Base-by-base conservation (phyloP, 768 basidiomycete species). In the Kwoniella dejecticola region DNA sequence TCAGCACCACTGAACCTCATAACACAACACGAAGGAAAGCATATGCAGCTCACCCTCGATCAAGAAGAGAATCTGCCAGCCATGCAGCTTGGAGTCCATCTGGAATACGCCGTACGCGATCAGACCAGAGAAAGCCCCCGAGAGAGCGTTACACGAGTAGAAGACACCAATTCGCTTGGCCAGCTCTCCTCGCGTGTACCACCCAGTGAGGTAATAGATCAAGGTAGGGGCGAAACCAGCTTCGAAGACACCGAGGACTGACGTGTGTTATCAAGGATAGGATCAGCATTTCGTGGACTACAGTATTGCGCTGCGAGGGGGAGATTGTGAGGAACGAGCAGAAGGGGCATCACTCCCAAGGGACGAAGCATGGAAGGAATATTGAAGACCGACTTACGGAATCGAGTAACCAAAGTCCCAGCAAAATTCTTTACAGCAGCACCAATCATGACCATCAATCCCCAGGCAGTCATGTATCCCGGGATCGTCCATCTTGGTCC, bases 51-150 rank as follows among this genome's bases (percentile, higher is more conserved):
- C n/a, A n/a, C n/a, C n/a, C n/a, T 64, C 58, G 49, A 84, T 83
- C 81, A 83, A 82, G 68, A 84, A 84, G 24, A 84, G 66, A 63
- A 81, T 83, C 68, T 84, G 83, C 84, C 84, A 85, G 3, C 80
- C 78, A 63, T 83, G 78, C 62, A 83, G 79, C 24, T 62, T 53
- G 4, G 59, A 60, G 38, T 62, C 23, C 29, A 84, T 81, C 21
- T 84, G 83, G 67, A 85, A 84, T 7, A 83, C 82, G 27, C 57
- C 57, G 36, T 58, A 58, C 0, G 57, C 55, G 57, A 59, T 49
- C 63, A 83, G 80, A 4, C 79, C 68, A 0, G 59, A 67, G 62
- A 69, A 71, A 15, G 69, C 67, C 29, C 69, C 69, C n/a, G 66
- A 60, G 19, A 67, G 40, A 29, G 60, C 46, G 24, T 36, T 41